Base-by-base conservation (phyloP, 2,329 filamentous ascomycete species). In the Aspergillus sp. region DNA sequence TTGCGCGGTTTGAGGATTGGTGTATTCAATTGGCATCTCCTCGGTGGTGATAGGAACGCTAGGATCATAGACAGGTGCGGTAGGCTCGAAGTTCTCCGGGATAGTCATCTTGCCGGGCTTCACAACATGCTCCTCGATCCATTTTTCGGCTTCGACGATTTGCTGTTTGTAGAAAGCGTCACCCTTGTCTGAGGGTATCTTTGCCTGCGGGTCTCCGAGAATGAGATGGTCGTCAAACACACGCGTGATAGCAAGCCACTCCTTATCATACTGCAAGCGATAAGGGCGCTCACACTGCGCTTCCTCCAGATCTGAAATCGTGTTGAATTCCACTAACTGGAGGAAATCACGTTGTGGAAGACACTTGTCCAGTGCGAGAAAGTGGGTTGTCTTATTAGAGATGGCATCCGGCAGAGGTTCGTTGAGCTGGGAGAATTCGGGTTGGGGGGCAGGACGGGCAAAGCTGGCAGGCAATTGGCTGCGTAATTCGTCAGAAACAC, bases 191-290 rank as follows among this genome's bases (percentile, higher is more conserved):
- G 78, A 73, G 0, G 89, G 82, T 0, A 84, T 75, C 45, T 76
- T 74, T 1, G 84, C 82, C 7, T 77, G 71, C 5, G 80, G 81
- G 63, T 89, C 81, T 49, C 91, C 90, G 42, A 94, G 78, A 1
- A 79, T 75, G 2, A 95, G 81, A 46, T 86, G 82, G 3, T 80
- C 68, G 46, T 90, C 86, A 70, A 98, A 96, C 7, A 87, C 89
- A 47, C 94, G 90, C 12, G 89, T 93, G 64, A 99, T 97, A 47
- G 95, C 90, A 7, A 99, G 87, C 94, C 94, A 99, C 78, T 99
- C 95, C 11, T 88, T 86, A 74, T 99, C 95, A 72, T 99, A 98
- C 52, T 87, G 80, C 0, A 97, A 81, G 11, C 78, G 80, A 65
- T 86, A 84, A 1, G 87, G 86, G 2, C 80, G 75, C 16, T 78